phyloP scores from a whole-genome alignment of 176 grass and related monocot species.

The Otatea glauca region DNA sequence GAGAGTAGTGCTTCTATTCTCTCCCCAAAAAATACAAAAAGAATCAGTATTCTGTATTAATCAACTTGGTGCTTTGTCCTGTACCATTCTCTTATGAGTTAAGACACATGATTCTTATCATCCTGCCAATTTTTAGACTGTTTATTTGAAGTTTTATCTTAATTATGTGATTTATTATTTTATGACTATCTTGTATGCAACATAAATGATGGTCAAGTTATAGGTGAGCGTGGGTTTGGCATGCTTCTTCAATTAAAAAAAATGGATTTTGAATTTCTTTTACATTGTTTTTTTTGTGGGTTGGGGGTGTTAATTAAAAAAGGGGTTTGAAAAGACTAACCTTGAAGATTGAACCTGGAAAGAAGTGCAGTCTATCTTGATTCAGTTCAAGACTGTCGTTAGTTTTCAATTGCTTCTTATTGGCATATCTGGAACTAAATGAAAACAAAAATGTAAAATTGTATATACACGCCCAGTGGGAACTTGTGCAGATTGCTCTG shows the following conservation, averaged over 20 bases:
- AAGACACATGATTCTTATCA: background rate
- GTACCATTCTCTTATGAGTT: background rate
- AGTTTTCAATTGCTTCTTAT: background rate
- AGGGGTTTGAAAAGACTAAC: background rate
- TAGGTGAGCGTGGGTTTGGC: background rate
- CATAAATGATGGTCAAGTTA: background rate
- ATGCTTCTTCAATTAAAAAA: background rate
- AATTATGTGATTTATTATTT: background rate
- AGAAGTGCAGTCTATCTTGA: background rate
- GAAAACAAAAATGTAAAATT: background rate
- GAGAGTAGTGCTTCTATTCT: background rate
- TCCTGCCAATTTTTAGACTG: background rate
- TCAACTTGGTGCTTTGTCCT: background rate
- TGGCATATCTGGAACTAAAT: background rate
- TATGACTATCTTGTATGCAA: background rate
- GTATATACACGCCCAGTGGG: background rate
- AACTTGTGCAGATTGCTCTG: background rate
- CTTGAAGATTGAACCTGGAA: background rate
- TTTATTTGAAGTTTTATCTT: constrained; percentile 13
- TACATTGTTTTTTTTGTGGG: background rate
- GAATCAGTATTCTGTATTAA: background rate
- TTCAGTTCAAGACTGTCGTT: background rate
- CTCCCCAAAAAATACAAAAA: background rate
- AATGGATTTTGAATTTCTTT: background rate
- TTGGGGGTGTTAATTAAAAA: too few relatives aligned